A percentile compares a stretch with the other conserved stretches of the same genome.
Evolutionary conservation across 805 yeast species (phyloP).

Genomic region (Lachancea waltii): DNA sequence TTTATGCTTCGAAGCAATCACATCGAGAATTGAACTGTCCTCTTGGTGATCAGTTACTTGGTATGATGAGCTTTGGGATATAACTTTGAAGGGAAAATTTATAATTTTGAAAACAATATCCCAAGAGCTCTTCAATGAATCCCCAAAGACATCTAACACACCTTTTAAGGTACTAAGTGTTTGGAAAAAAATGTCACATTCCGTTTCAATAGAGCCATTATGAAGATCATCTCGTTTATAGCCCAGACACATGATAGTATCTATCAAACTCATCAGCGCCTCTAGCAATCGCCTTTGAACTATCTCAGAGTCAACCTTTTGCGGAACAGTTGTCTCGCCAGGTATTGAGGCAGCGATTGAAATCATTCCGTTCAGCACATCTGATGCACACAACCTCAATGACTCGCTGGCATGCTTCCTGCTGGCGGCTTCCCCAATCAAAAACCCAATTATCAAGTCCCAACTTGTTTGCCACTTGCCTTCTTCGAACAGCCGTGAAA

Average conservation of each 20-base stretch:
- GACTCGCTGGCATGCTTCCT: slow-evolving; percentile 37
- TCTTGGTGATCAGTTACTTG: slow-evolving; percentile 21
- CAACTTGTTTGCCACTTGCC: slow-evolving; percentile 39
- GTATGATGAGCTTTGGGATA: slow-evolving; percentile 21
- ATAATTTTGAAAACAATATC: slow-evolving; percentile 55
- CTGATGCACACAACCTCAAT: slow-evolving; percentile 43
- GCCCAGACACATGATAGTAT: slow-evolving; percentile 33
- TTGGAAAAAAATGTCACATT: slow-evolving; percentile 60
- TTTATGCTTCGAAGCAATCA: slow-evolving; percentile 42
- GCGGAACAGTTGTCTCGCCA: slow-evolving; percentile 10
- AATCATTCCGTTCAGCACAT: slow-evolving; percentile 47
- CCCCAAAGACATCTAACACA: slow-evolving; percentile 75
- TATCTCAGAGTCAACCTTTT: background rate
- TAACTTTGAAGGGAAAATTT: slow-evolving; percentile 48
- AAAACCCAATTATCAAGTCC: slow-evolving; percentile 40
- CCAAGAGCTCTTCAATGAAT: slow-evolving; percentile 62
- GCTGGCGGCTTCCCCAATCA: slow-evolving; percentile 40
- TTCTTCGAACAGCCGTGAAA: slow-evolving; percentile 39
- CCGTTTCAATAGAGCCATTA: slow-evolving; percentile 40
- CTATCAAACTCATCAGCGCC: slow-evolving; percentile 43
- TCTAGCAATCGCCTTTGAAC: slow-evolving; percentile 10
- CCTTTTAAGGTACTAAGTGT: slow-evolving; percentile 58
- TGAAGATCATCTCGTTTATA: slow-evolving; percentile 31
- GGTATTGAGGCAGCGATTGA: slow-evolving; percentile 28
- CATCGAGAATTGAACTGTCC: slow-evolving; percentile 27